Evolutionary conservation across 2,329 filamentous ascomycete genomes (phyloP).

Genomic region (Onygenales sp.): DNA sequence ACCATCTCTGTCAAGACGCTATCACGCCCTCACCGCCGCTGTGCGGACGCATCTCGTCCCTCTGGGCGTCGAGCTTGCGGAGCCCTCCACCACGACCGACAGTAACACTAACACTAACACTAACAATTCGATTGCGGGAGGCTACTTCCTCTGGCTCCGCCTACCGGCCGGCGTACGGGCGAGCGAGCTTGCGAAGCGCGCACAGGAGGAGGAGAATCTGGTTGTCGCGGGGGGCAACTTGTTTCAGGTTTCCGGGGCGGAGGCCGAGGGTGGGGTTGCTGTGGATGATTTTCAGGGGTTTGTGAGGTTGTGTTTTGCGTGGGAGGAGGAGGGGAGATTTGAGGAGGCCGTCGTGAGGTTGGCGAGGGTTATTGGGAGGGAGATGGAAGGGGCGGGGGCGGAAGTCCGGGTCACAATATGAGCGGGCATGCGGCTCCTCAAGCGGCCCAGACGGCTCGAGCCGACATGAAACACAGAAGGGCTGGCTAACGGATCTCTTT

Average conservation of each 20-base stretch:
- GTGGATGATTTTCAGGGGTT: slow-evolving; percentile 48
- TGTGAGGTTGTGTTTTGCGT: slow-evolving; percentile 62
- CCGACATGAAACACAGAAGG: too few relatives aligned
- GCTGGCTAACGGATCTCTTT: too few relatives aligned
- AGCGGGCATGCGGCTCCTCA: too few relatives aligned
- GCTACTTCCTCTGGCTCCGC: slow-evolving; percentile 77
- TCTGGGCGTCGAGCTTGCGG: slow-evolving; percentile 43
- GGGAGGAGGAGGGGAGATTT: slow-evolving; percentile 58
- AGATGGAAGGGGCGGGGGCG: background rate
- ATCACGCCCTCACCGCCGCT: slow-evolving; percentile 47
- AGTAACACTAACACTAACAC: background rate
- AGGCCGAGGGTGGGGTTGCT: slow-evolving; percentile 26
- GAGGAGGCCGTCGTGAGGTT: slow-evolving; percentile 59
- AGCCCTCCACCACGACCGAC: background rate
- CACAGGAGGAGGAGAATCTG: slow-evolving; percentile 54
- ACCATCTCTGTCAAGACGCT: slow-evolving; percentile 47
- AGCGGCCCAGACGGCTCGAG: too few relatives aligned
- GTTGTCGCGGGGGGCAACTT: slow-evolving; percentile 58
- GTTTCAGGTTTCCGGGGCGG: slow-evolving; percentile 53
- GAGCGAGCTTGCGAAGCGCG: slow-evolving; percentile 46
- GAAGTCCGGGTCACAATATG: too few relatives aligned
- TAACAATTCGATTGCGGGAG: slow-evolving; percentile 52
- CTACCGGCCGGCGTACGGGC: slow-evolving; percentile 49
- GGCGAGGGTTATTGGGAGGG: slow-evolving; percentile 36
- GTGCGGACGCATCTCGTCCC: slow-evolving; percentile 53